Evolutionary conservation across 2,329 filamentous ascomycete genomes (phyloP).

Genomic region (Aureobasidium sp.): DNA sequence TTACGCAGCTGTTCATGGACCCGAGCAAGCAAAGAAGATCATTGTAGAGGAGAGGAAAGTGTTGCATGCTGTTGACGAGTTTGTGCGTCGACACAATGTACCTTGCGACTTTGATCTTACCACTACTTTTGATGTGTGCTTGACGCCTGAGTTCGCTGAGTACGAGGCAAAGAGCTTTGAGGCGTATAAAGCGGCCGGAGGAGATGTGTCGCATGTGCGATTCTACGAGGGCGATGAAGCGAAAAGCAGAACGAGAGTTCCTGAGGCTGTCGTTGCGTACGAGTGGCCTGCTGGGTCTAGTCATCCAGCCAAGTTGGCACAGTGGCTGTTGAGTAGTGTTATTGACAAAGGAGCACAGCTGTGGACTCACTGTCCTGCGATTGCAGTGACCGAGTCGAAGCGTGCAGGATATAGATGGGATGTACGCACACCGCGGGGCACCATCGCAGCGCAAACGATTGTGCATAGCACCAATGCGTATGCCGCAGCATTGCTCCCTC

Average conservation of each 20-base stretch:
- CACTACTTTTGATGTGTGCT: slow-evolving; percentile 42
- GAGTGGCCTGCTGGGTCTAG: slow-evolving; percentile 44
- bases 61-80: slow-evolving; percentile 33
- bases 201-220: slow-evolving; percentile 36
- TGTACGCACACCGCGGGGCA: slow-evolving; percentile 29
- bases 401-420: slow-evolving; percentile 24
- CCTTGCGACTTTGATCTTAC: slow-evolving; percentile 41
- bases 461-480: slow-evolving; percentile 37
- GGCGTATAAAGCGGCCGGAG: slow-evolving; percentile 35
- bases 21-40: slow-evolving; percentile 39
- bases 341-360: slow-evolving; percentile 33
- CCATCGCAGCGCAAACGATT: slow-evolving; percentile 23
- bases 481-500: slow-evolving; percentile 31
- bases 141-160: slow-evolving; percentile 39
- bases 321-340: slow-evolving; percentile 37
- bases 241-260: slow-evolving; percentile 30
- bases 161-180: slow-evolving; percentile 36
- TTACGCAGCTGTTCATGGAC: slow-evolving; percentile 36
- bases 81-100: slow-evolving; percentile 35
- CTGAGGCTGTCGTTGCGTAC: slow-evolving; percentile 37
- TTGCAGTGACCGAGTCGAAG: slow-evolving; percentile 17
- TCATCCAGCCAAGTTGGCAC: slow-evolving; percentile 43
- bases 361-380: slow-evolving; percentile 38
- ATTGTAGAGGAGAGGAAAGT: slow-evolving; percentile 38
- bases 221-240: slow-evolving; percentile 36